Conservation (phyloP, 129 eudicot genomes). For the Silybum marianum region DNA sequence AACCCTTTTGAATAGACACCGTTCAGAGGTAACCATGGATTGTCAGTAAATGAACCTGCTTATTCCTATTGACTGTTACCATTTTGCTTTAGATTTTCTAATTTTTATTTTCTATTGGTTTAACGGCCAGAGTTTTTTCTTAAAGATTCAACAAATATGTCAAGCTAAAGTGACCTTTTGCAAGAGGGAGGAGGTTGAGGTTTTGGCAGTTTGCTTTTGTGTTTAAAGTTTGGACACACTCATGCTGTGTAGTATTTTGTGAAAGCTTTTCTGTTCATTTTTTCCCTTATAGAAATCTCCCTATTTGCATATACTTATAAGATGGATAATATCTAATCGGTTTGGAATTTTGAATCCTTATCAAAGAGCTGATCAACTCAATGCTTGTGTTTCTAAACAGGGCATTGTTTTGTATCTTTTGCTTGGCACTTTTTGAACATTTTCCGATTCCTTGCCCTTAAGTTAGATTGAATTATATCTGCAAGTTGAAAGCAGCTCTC, state of each 20-base stretch:
- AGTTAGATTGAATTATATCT: background rate
- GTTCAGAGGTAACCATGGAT: slow-evolving; percentile 60
- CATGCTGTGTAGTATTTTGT: slow-evolving; percentile 1
- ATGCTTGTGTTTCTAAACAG: slow-evolving; percentile 4
- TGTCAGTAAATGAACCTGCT: background rate
- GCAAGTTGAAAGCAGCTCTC: background rate
- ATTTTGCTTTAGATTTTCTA: background rate
- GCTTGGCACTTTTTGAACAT: slow-evolving; percentile 8
- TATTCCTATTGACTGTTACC: background rate
- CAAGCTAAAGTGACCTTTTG: background rate
- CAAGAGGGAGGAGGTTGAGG: background rate
- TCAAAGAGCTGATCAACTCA: background rate
- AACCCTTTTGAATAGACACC: slow-evolving; percentile 78
- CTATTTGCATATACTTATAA: background rate
- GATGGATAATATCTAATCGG: slow-evolving; percentile 6
- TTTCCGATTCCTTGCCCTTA: slow-evolving; percentile 11
- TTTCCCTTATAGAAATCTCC: slow-evolving; percentile 4
- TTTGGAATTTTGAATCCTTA: background rate
- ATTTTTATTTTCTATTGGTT: background rate
- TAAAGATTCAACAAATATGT: background rate
- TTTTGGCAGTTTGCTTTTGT: background rate
- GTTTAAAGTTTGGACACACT: slow-evolving; percentile 1
- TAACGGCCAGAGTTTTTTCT: background rate
- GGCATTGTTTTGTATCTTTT: background rate
- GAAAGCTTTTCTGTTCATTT: background rate